A percentile compares a stretch with the other conserved stretches of the same genome.
phyloP scores from a whole-genome alignment of 139 green algal genomes.

The Chlamydomonas eustigma region DNA sequence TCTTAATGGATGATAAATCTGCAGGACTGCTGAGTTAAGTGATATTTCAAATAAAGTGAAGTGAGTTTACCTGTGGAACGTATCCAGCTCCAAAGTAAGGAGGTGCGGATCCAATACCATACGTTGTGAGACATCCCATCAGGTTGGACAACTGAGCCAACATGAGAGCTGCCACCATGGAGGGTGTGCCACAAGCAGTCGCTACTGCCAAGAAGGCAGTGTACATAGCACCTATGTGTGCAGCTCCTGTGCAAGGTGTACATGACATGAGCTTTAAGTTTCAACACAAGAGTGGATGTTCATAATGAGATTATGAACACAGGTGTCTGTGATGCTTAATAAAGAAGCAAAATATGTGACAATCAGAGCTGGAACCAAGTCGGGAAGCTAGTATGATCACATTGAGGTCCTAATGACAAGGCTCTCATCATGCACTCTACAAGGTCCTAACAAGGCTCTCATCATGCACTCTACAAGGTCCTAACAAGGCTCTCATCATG shows the following conservation, averaged over 20 bases:
- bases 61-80: slow-evolving; percentile 48
- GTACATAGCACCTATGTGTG: slow-evolving; percentile 99
- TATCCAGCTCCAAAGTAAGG: slow-evolving; percentile 91
- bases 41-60: not conserved
- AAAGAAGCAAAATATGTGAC: too few species aligned
- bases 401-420: too few species aligned
- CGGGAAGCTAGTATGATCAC: too few species aligned
- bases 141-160: slow-evolving; percentile 93
- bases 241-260: slow-evolving; percentile 64
- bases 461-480: too few species aligned
- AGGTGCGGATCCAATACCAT: slow-evolving; percentile 96
- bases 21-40: not conserved
- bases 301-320: too few species aligned
- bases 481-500: too few species aligned
- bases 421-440: too few species aligned
- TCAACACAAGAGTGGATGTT: too few species aligned
- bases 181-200: slow-evolving; percentile 81
- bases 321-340: too few species aligned
- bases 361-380: too few species aligned
- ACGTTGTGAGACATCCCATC: slow-evolving; percentile 98
- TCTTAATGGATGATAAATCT: not conserved
- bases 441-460: too few species aligned
- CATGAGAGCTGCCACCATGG: slow-evolving; percentile 53
- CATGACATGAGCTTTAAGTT: too few species aligned
- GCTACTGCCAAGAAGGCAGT: slow-evolving; percentile 97